Evolutionary conservation across 2,329 filamentous ascomycete genomes (phyloP), one percentile per base, ranked within the genome.

Genomic region (Nothophoma quercina): DNA sequence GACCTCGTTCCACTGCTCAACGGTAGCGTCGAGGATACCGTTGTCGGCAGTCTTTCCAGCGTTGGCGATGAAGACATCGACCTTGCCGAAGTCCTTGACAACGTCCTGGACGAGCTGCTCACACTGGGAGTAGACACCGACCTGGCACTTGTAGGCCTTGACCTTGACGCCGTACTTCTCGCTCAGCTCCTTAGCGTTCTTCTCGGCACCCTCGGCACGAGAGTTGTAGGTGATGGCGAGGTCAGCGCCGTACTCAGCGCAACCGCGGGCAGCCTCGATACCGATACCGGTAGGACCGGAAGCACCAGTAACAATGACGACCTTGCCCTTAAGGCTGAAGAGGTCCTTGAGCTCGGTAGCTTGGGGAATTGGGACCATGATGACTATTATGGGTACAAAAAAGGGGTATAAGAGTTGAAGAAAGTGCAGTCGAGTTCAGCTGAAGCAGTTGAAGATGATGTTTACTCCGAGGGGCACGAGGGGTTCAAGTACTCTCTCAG

Each of bases 1-100:
- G 80, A 96, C 90, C 74, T 86, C 84, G 71, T 92, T 86, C 70
- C 86, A 85, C 70, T 91, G 89, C 68, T 88, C 81, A 18, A 89
- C 85, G 19, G 85, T 83, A 69, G 85, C 85, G 58, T 91, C 88
- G 40, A 90, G 79, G 68, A 90, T 81, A 51, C 88, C 88, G 48
- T 77, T 78, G 76, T 88, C 82, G 62, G 88, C 87, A 5, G 88
- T 90, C 56, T 85, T 83, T 50, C 88, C 88, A 16, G 88, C 88
- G 73, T 88, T 88, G 75, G 85, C 85, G 60, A 88, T 83, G 75
- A 88, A 87, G 64, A 81, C 83, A 66, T 88, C 85, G 66, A 88
- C 82, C 76, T 86, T 82, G 74, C 85, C 85, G 63, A 92, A 93
- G 69, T 93, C 89, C 61, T 79, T 77, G 69, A 87, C 78, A 45